Percentiles rank a stretch among this genome's conserved stretches.
Conservation (phyloP, 2,329 filamentous ascomycete genomes). For the Talaromyces pinophilus region DNA sequence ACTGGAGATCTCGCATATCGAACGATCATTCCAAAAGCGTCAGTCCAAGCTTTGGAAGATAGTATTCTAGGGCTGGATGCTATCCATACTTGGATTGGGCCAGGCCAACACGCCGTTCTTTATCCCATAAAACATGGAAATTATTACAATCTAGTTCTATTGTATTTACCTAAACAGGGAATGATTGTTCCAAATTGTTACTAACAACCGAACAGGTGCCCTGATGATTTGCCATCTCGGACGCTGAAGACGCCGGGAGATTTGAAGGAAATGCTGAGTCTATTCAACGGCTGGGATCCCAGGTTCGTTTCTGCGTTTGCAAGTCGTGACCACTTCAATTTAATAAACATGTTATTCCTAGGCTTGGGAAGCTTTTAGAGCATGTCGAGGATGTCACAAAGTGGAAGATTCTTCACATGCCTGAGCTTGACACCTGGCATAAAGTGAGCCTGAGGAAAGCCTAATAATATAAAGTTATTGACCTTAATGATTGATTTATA, state of each 20-base stretch:
- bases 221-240: background rate
- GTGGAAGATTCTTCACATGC: conserved; percentile 64
- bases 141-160: background rate
- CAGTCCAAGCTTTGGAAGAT: background rate
- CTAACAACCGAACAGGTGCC: background rate
- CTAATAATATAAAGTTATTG: background rate
- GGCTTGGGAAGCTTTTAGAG: background rate
- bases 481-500: background rate
- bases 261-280: background rate
- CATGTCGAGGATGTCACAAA: conserved; percentile 46
- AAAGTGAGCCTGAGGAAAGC: background rate
- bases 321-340: background rate
- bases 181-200: background rate
- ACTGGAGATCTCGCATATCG: conserved; percentile 69
- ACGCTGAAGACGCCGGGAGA: background rate
- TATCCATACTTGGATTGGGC: background rate
- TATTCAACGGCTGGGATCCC: background rate
- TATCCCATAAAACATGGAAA: background rate
- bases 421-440: conserved; percentile 51
- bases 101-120: background rate
- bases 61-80: background rate
- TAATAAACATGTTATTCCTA: background rate
- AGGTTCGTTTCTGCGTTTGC: background rate
- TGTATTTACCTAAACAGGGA: background rate
- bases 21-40: conserved; percentile 44